Conservation (phyloP, 75 land plant species). For the Chamaecyparis obtusa region DNA sequence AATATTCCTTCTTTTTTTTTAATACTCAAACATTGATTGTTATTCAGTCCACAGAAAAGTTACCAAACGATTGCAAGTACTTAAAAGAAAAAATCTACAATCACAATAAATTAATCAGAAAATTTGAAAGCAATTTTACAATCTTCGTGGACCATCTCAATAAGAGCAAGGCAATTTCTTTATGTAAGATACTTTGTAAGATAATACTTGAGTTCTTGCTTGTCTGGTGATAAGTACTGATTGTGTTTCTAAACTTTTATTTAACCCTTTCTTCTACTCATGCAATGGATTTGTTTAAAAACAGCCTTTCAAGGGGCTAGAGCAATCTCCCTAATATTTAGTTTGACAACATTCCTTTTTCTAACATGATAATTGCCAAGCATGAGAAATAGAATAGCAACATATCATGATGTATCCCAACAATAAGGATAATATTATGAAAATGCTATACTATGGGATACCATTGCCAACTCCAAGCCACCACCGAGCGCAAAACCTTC, state of each 20-base stretch:
- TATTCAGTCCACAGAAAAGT: background rate
- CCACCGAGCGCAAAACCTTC: constrained; percentile 51
- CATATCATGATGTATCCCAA: background rate
- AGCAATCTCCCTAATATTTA: background rate
- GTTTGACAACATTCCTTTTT: background rate
- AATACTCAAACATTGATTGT: background rate
- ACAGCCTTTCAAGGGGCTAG: background rate
- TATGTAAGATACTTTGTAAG: background rate
- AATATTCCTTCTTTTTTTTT: background rate
- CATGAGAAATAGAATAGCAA: background rate
- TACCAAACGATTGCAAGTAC: background rate
- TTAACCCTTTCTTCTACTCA: background rate
- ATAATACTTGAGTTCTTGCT: background rate
- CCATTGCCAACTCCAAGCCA: constrained; percentile 52
- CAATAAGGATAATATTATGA: background rate
- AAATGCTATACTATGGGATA: constrained; percentile 10
- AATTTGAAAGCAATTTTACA: background rate
- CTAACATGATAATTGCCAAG: background rate
- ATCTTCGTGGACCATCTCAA: background rate
- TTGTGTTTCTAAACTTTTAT: background rate
- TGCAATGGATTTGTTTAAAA: background rate
- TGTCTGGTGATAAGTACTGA: background rate
- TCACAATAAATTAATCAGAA: background rate
- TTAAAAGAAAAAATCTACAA: background rate
- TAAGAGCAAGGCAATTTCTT: background rate